Evolutionary conservation across 2,329 filamentous ascomycete species (phyloP).

Genomic region (Talaromyces sp.): DNA sequence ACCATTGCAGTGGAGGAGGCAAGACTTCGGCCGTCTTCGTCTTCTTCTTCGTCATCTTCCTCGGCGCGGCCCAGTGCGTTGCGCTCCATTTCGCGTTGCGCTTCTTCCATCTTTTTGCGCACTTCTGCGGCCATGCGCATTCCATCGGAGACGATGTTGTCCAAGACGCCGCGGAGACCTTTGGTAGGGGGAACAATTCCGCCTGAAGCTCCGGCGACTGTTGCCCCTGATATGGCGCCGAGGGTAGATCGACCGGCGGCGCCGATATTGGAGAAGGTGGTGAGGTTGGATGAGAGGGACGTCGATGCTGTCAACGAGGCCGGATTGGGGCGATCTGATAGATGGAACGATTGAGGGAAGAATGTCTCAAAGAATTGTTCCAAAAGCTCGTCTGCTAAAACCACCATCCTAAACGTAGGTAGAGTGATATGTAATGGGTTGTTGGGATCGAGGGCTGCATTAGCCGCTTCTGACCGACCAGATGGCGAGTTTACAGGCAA

Average conservation of each 20-base stretch:
- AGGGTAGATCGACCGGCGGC: slow-evolving; percentile 40
- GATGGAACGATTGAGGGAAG: slow-evolving; percentile 87
- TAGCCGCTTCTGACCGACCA: slow-evolving; percentile 69
- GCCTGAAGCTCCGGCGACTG: slow-evolving; percentile 51
- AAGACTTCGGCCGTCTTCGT: slow-evolving; percentile 50
- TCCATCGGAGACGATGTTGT: slow-evolving; percentile 96
- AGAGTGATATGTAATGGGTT: slow-evolving; percentile 94
- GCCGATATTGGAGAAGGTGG: slow-evolving; percentile 75
- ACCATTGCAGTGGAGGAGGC: slow-evolving; percentile 28
- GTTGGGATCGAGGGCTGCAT: slow-evolving; percentile 84
- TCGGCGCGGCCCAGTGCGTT: slow-evolving; percentile 67
- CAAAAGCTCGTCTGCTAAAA: slow-evolving; percentile 89
- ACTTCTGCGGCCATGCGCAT: slow-evolving; percentile 96
- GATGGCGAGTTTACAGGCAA: slow-evolving; percentile 33
- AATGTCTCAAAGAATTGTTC: slow-evolving; percentile 97
- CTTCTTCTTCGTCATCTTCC: slow-evolving; percentile 67
- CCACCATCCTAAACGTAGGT: slow-evolving; percentile 97
- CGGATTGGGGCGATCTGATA: slow-evolving; percentile 62
- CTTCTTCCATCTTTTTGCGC: slow-evolving; percentile 87
- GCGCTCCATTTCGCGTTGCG: slow-evolving; percentile 84
- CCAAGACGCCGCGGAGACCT: slow-evolving; percentile 84
- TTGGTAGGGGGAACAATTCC: slow-evolving; percentile 63
- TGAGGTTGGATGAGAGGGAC: slow-evolving; percentile 66
- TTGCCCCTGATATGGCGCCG: slow-evolving; percentile 32
- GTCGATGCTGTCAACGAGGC: slow-evolving; percentile 43